Evolutionary conservation across 2,329 filamentous ascomycete genomes (phyloP), one percentile per base, ranked within the genome.

Genomic region (Diaporthe humulicola): DNA sequence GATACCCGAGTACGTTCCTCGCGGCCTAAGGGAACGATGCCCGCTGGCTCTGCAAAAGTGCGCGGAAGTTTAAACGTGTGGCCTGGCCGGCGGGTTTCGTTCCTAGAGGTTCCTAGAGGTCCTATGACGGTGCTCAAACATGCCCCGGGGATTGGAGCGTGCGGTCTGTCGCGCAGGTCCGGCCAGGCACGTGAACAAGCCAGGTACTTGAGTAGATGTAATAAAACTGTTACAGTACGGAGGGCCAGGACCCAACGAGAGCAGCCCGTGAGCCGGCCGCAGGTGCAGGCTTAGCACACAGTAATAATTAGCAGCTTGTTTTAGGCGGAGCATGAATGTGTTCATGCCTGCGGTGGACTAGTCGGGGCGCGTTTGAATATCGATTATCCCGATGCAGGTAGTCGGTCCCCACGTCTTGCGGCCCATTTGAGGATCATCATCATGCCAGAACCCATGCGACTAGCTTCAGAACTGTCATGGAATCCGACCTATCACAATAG

Each of bases 61-160:
- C 5, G 64, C 48, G 33, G 64, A 69, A 69, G 64, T 7, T 69
- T 69, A 69, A 69, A 69, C 33, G 33, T 69, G 48, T 54, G 33
- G 54, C 48, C 33, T 69, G 64, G 48, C n/a, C n/a, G n/a, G 64
- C 64, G 64, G 64, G 64, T 54, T 54, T 30, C 64, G 64, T 69
- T 69, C 64, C 64, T 69, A 54, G 48, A 69, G 64, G 64, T 69
- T 69, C 64, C 64, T 69, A 54, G 48, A 69, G 64, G 64, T 69
- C 64, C 33, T 30, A 30, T n/a, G 48, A 36, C 15, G 30, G 64
- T 17, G 64, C 64, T 69, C 64, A 69, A 54, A 54, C 64, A 69
- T 28, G 33, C 33, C 64, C 64, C 48, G 28, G 64, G 45, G 64
- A 17, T 40, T 54, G 45, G 48, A 54, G 64, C 33, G 28, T 22